Percentiles rank a stretch among this genome's conserved stretches.
These are phyloP conservation scores for Coffea canephora DNA, from an alignment of 257 asterid species.

Conservation along the genomic window DNA sequence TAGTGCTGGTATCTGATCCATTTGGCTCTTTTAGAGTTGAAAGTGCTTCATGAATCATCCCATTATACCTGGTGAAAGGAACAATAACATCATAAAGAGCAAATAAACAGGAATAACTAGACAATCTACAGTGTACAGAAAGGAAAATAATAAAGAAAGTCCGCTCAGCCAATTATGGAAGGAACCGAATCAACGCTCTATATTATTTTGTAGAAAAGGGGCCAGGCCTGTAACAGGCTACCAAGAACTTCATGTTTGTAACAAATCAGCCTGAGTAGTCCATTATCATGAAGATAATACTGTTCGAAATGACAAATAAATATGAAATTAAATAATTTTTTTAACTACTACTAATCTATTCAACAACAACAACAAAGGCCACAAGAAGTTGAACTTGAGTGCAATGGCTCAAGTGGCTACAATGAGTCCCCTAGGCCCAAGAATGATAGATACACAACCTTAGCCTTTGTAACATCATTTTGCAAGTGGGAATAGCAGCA, in stretches of 20 bases:
- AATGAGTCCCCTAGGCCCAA: background rate
- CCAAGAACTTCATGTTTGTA: background rate
- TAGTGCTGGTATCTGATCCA: slow-evolving; percentile 65
- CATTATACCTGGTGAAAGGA: slow-evolving; percentile 52
- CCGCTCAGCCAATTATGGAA: background rate
- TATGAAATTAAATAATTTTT: background rate
- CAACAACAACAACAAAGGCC: background rate
- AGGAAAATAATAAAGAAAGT: background rate
- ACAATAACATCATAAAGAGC: slow-evolving; percentile 17
- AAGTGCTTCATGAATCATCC: slow-evolving; percentile 73
- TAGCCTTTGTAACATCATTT: background rate
- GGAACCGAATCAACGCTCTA: background rate
- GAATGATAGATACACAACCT: background rate
- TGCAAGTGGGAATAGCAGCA: background rate
- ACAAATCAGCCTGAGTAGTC: background rate
- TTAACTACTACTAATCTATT: background rate
- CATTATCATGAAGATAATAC: background rate
- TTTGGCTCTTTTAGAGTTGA: slow-evolving; percentile 58
- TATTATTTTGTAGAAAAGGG: background rate
- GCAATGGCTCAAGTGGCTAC: background rate
- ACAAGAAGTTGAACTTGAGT: background rate
- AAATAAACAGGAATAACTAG: background rate
- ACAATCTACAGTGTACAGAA: slow-evolving; percentile 8
- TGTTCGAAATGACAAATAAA: background rate
- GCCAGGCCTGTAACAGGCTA: background rate